Percentiles rank a stretch among this genome's conserved stretches.
Evolutionary conservation across 2,329 filamentous ascomycete species (phyloP).

Genomic region (Cyanodermella asteris): DNA sequence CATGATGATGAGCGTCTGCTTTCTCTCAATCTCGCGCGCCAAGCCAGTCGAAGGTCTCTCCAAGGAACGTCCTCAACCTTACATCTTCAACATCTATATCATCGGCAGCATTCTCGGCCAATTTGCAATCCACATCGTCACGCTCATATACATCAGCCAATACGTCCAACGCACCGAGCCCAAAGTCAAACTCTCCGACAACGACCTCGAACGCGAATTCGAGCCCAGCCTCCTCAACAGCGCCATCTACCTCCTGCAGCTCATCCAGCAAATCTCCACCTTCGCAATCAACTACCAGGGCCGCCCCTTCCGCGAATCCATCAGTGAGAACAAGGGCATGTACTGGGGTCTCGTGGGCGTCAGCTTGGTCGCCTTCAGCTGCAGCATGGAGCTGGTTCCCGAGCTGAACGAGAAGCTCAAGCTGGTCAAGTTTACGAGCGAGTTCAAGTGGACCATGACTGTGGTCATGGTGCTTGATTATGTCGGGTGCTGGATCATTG

Average conservation of each 20-base stretch:
- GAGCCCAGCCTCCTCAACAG: constrained; percentile 84
- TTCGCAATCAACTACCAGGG: constrained; percentile 99
- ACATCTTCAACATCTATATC: constrained; percentile 98
- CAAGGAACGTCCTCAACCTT: constrained; percentile 91
- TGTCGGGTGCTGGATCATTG: constrained; percentile 64
- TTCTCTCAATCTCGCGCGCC: constrained; percentile 92
- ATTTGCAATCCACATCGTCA: constrained; percentile 86
- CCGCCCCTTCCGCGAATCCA: constrained; percentile 85
- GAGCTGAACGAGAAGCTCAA: constrained; percentile 88
- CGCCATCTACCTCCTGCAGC: constrained; percentile 85
- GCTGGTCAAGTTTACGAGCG: constrained; percentile 67
- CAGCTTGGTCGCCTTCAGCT: constrained; percentile 74
- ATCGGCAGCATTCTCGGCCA: constrained; percentile 93
- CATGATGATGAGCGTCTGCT: constrained; percentile 99
- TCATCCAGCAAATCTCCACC: constrained; percentile 97
- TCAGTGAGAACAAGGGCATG: constrained; percentile 93
- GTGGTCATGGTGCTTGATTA: constrained; percentile 74
- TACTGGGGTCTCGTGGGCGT: constrained; percentile 90
- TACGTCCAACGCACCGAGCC: constrained; percentile 72
- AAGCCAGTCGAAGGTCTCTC: constrained; percentile 88
- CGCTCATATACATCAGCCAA: constrained; percentile 79
- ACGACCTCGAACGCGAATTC: constrained; percentile 92
- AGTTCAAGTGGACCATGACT: constrained; percentile 80
- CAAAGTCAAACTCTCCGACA: constrained; percentile 34
- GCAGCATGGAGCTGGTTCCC: constrained; percentile 83